These are phyloP conservation scores for Gypsophila paniculata DNA, from an alignment of 179 eudicot genomes.

Conservation along the genomic window DNA sequence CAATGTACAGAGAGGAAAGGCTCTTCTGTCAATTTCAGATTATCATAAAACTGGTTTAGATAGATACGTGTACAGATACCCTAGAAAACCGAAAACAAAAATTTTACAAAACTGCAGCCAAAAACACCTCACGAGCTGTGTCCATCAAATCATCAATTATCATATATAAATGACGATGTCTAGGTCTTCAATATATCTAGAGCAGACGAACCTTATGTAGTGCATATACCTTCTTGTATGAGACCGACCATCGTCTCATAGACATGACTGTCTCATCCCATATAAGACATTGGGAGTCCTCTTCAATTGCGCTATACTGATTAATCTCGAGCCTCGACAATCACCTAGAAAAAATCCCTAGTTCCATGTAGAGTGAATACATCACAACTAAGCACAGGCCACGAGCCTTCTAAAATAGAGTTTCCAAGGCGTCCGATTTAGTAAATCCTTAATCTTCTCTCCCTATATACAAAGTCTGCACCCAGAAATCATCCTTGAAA, in stretches of 20 bases:
- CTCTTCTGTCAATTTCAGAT: not conserved
- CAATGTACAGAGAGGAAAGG: too few relatives aligned
- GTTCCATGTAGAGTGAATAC: slow-evolving; percentile 6
- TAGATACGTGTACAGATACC: not conserved
- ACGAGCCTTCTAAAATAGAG: slow-evolving; percentile 2
- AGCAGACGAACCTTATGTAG: slow-evolving; percentile 17
- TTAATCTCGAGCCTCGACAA: slow-evolving; percentile 13
- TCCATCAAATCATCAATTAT: not conserved
- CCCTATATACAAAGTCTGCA: slow-evolving; percentile 25
- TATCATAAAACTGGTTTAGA: not conserved
- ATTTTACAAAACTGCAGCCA: slow-evolving; percentile 14
- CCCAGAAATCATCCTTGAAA: slow-evolving; percentile 14
- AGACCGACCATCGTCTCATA: not conserved
- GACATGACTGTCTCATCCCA: not conserved
- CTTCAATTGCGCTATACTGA: not conserved
- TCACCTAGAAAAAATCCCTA: slow-evolving; percentile 14
- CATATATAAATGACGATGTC: slow-evolving; percentile 25
- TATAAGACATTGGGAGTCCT: not conserved
- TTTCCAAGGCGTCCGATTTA: slow-evolving; percentile 11
- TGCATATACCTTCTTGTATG: not conserved
- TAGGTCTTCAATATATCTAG: slow-evolving; percentile 21
- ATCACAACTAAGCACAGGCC: slow-evolving; percentile 17
- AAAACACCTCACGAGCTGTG: slow-evolving; percentile 13
- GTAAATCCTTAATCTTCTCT: not conserved
- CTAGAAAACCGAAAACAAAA: slow-evolving; percentile 5